A percentile compares a stretch with the other conserved stretches of the same genome.
phyloP scores from a whole-genome alignment of 2,329 filamentous ascomycete genomes.

The Nectriaceae sp. region DNA sequence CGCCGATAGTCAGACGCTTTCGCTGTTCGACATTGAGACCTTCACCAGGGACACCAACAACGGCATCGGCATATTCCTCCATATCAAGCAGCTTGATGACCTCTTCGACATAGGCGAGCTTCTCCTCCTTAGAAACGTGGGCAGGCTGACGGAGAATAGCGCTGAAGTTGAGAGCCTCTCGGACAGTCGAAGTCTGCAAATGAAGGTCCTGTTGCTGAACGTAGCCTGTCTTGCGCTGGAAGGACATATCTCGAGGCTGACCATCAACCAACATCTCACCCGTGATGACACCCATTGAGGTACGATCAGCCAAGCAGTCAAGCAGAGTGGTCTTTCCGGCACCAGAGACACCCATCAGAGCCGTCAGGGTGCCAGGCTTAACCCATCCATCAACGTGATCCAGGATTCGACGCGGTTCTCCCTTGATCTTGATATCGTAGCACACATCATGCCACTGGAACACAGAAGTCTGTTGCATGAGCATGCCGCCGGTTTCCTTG shows the following conservation, averaged over 20 bases:
- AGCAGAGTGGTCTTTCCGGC: slow-evolving; percentile 94
- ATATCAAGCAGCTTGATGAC: slow-evolving; percentile 91
- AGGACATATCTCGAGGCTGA: slow-evolving; percentile 71
- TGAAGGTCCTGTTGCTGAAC: slow-evolving; percentile 94
- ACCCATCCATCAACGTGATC: slow-evolving; percentile 92
- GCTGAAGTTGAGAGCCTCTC: slow-evolving; percentile 85
- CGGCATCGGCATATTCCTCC: slow-evolving; percentile 84
- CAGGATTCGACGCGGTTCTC: slow-evolving; percentile 72
- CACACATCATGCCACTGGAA: slow-evolving; percentile 88
- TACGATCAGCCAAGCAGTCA: slow-evolving; percentile 81
- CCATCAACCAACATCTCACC: slow-evolving; percentile 76
- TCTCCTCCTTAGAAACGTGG: slow-evolving; percentile 71
- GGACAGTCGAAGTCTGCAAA: slow-evolving; percentile 79
- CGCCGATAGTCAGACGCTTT: slow-evolving; percentile 86
- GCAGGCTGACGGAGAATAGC: slow-evolving; percentile 83
- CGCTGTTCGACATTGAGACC: slow-evolving; percentile 74
- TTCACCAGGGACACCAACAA: slow-evolving; percentile 88
- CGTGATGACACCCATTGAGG: slow-evolving; percentile 84
- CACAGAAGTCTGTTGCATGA: slow-evolving; percentile 66
- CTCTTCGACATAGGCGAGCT: slow-evolving; percentile 84
- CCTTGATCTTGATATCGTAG: slow-evolving; percentile 78
- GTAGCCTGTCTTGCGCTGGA: slow-evolving; percentile 91
- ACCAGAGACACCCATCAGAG: slow-evolving; percentile 87
- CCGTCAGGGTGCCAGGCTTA: slow-evolving; percentile 86
- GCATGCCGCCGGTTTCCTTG: slow-evolving; percentile 44